These are phyloP conservation scores for Kodamaea plutei DNA, from an alignment of 1,139 yeast genomes.

Conservation along the genomic window DNA sequence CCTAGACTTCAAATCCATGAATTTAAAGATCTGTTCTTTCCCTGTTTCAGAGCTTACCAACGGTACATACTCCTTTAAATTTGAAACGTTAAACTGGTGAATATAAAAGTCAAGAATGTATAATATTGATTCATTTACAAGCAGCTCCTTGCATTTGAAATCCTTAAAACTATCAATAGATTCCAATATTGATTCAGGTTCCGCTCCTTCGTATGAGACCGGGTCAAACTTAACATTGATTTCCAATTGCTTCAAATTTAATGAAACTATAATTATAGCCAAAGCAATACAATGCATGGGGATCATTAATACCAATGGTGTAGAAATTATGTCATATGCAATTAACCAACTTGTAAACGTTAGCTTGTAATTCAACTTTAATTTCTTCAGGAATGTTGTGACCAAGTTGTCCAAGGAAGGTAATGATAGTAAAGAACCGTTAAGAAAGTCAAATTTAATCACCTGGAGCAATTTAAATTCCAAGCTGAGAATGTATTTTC, in stretches of 20 bases:
- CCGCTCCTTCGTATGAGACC: slow-evolving; percentile 14
- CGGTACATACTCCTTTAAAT: slow-evolving; percentile 23
- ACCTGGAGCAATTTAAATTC: slow-evolving; percentile 77
- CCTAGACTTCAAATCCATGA: slow-evolving; percentile 44
- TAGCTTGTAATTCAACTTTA: slow-evolving; percentile 42
- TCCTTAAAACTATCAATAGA: slow-evolving; percentile 35
- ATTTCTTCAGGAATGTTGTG: slow-evolving; percentile 60
- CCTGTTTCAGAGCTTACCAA: slow-evolving; percentile 31
- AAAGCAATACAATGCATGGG: slow-evolving; percentile 83
- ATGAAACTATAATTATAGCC: slow-evolving; percentile 49
- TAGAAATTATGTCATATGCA: slow-evolving; percentile 67
- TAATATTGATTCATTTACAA: slow-evolving; percentile 57
- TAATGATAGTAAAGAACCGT: slow-evolving; percentile 38
- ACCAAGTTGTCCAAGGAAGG: slow-evolving; percentile 61
- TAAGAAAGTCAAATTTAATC: slow-evolving; percentile 70
- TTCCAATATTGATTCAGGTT: slow-evolving; percentile 25
- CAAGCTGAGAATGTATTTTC: slow-evolving; percentile 48
- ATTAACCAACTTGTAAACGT: slow-evolving; percentile 70
- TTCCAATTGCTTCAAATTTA: slow-evolving; percentile 39
- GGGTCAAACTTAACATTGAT: slow-evolving; percentile 17
- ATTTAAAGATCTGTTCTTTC: slow-evolving; percentile 44
- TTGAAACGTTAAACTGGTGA: slow-evolving; percentile 40
- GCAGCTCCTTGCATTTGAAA: slow-evolving; percentile 45
- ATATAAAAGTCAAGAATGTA: slow-evolving; percentile 62
- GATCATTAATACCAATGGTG: slow-evolving; percentile 64